Percentiles rank a stretch among this genome's conserved stretches.
Conservation (phyloP, 1,139 yeast genomes). For the Yamadazyma dushanensis region DNA sequence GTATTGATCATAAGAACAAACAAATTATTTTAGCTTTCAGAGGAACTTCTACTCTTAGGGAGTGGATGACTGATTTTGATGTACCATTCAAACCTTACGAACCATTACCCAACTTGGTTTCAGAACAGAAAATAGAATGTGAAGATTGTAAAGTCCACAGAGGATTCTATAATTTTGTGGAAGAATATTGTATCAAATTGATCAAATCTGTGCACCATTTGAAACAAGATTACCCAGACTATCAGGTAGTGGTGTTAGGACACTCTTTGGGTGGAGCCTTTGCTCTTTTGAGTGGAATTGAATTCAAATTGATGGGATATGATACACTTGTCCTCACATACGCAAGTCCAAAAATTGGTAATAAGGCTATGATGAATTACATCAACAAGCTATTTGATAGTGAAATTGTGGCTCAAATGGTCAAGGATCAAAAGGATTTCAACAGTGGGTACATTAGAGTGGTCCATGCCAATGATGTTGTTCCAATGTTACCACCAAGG, state of each 20-base stretch:
- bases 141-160: slow-evolving; percentile 56
- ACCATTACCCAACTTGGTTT: slow-evolving; percentile 29
- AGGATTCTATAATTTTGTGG: slow-evolving; percentile 53
- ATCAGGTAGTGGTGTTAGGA: slow-evolving; percentile 55
- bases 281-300: slow-evolving; percentile 62
- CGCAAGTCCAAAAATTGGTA: slow-evolving; percentile 67
- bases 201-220: slow-evolving; percentile 30
- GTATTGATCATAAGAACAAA: slow-evolving; percentile 36
- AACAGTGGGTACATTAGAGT: slow-evolving; percentile 47
- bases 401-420: slow-evolving; percentile 16
- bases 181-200: slow-evolving; percentile 38
- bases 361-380: slow-evolving; percentile 47
- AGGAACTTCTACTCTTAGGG: slow-evolving; percentile 58
- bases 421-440: slow-evolving; percentile 17
- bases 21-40: slow-evolving; percentile 48
- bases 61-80: slow-evolving; percentile 58
- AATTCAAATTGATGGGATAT: slow-evolving; percentile 50
- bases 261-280: slow-evolving; percentile 78
- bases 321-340: slow-evolving; percentile 54
- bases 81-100: slow-evolving; percentile 38
- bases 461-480: slow-evolving; percentile 55
- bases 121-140: slow-evolving; percentile 26
- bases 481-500: slow-evolving; percentile 59
- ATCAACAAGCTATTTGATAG: slow-evolving; percentile 53
- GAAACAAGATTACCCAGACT: slow-evolving; percentile 39